Base-by-base conservation (phyloP, 352 stramenopile genomes). In the Peronospora destructor region DNA sequence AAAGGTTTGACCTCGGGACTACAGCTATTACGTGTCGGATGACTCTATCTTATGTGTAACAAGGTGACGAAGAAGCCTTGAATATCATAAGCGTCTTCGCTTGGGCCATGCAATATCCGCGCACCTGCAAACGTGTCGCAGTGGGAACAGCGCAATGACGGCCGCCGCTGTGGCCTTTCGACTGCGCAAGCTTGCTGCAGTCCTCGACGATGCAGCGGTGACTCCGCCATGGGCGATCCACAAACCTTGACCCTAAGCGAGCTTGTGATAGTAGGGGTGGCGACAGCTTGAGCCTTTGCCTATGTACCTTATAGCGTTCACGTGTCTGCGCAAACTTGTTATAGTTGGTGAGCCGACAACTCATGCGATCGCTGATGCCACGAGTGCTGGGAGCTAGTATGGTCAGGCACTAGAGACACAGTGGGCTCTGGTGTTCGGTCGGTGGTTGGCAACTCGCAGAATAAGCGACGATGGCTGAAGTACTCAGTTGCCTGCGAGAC, bases 121-220 rank as follows among this genome's bases (percentile, higher is more conserved):
- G 81, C 35, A 91, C 78, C 47, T 91, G 76, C 16, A 76, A 91
- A 91, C 64, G 88, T 91, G 36, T n/a, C n/a, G n/a, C n/a, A n/a
- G n/a, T n/a, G n/a, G n/a, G 87, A 72, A 52, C 83, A 94, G 29
- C 79, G 56, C 80, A 91, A 0, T 76, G 76, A 2, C 77, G 76
- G 2, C 79, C 79, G 16, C 79, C 76, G 42, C 79, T 76, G 54
- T 90, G 78, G 16, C 76, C 78, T 35, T 80, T 84, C 28, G 64
- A 85, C 61, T 90, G 76, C 8, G 76, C 79, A 44, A 84, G 68
- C 53, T 87, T 90, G 46, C 64, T 59, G 60, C 79, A 90, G 54
- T 58, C 64, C 11, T 84, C 66, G 48, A 83, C 43, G 47, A 78
- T 76, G 65, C 76, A 88, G 40, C n/a, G 73, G 6, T 77, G 76